Percentiles rank a stretch among this genome's conserved stretches.
These are phyloP conservation scores for Penicillium verrucosum DNA, from an alignment of 2,329 filamentous ascomycete species.

Conservation along the genomic window DNA sequence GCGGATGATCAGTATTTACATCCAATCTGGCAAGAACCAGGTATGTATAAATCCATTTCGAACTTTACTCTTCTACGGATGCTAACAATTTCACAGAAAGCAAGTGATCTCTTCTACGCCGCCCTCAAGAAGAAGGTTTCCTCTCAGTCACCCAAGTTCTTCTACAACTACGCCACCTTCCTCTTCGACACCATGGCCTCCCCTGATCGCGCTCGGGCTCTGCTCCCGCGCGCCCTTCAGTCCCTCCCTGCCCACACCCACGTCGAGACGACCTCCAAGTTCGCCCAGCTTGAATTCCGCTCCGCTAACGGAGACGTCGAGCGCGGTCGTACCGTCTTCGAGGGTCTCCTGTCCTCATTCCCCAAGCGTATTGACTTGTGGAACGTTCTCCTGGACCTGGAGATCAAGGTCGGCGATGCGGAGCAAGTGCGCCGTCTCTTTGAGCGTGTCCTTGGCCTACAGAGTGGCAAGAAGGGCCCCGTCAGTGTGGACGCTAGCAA, in stretches of 20 bases:
- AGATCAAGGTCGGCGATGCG: slow-evolving; percentile 60
- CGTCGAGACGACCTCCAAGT: slow-evolving; percentile 75
- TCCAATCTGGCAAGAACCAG: slow-evolving; percentile 79
- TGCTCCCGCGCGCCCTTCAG: slow-evolving; percentile 81
- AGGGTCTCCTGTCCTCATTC: slow-evolving; percentile 77
- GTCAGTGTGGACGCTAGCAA: slow-evolving; percentile 47
- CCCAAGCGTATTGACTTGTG: slow-evolving; percentile 89
- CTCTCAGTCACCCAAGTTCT: slow-evolving; percentile 68
- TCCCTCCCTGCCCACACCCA: slow-evolving; percentile 69
- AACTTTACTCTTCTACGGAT: background rate
- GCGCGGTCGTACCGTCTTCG: slow-evolving; percentile 90
- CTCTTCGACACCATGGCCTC: slow-evolving; percentile 70
- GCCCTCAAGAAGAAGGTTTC: slow-evolving; percentile 91
- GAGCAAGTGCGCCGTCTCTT: slow-evolving; percentile 73
- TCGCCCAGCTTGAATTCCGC: slow-evolving; percentile 88
- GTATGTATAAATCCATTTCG: slow-evolving; percentile 52
- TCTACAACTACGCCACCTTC: slow-evolving; percentile 94
- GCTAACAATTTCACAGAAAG: slow-evolving; percentile 60
- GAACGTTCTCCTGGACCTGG: slow-evolving; percentile 87
- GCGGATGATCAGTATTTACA: slow-evolving; percentile 88
- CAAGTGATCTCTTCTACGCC: slow-evolving; percentile 79
- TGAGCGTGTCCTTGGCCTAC: slow-evolving; percentile 62
- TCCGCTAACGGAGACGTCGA: slow-evolving; percentile 79
- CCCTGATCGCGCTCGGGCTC: slow-evolving; percentile 69
- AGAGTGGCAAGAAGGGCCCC: slow-evolving; percentile 41